These are phyloP conservation scores for Penicillium sp. DNA, from an alignment of 2,329 filamentous ascomycete species.

Conservation along the genomic window DNA sequence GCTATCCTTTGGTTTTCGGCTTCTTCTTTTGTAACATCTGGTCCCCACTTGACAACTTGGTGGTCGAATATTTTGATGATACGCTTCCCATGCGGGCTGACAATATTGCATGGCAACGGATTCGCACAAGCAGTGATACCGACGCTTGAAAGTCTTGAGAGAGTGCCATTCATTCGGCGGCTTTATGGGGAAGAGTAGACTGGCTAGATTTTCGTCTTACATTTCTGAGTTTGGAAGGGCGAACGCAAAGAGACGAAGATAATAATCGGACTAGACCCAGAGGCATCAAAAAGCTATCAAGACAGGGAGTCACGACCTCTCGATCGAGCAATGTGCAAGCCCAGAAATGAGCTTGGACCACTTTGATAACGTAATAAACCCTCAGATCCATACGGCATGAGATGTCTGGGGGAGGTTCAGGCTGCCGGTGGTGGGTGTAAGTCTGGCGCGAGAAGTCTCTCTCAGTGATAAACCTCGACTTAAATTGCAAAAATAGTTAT, in stretches of 20 bases:
- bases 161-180: not conserved
- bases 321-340: too few relatives aligned
- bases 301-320: too few relatives aligned
- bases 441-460: not conserved
- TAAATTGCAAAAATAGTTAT: too few relatives aligned
- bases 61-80: slow-evolving; percentile 25
- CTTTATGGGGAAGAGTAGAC: not conserved
- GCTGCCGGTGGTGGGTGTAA: slow-evolving; percentile 22
- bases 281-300: too few relatives aligned
- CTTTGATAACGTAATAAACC: too few relatives aligned
- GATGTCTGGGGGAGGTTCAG: slow-evolving; percentile 23
- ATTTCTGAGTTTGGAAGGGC: too few relatives aligned
- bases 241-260: too few relatives aligned
- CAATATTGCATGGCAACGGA: slow-evolving; percentile 14
- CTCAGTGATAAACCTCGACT: too few relatives aligned
- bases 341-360: too few relatives aligned
- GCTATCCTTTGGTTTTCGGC: slow-evolving; percentile 21
- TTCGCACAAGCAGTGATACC: slow-evolving; percentile 17
- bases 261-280: too few relatives aligned
- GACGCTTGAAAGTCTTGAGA: slow-evolving; percentile 7
- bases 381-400: slow-evolving; percentile 6
- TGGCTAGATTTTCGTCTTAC: too few relatives aligned
- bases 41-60: slow-evolving; percentile 25
- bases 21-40: slow-evolving; percentile 23
- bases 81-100: slow-evolving; percentile 20